These are phyloP conservation scores for Speleostelium caveatum DNA, from an alignment of 78 protist species.

Conservation along the genomic window DNA sequence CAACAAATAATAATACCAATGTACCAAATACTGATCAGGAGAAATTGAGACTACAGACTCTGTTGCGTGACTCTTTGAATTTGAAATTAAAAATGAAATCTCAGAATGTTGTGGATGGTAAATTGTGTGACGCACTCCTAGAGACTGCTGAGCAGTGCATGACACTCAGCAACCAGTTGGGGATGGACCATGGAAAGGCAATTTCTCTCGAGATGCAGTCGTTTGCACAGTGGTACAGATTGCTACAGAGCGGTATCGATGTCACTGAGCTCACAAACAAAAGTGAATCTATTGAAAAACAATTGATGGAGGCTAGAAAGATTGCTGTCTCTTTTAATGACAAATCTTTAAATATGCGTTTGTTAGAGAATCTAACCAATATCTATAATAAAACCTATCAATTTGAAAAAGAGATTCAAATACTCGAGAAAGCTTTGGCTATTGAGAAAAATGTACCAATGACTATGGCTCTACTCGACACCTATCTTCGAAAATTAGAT, in stretches of 20 bases:
- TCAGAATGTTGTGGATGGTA: background rate
- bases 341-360: background rate
- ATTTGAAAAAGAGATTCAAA: conserved; percentile 37
- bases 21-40: background rate
- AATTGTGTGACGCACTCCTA: background rate
- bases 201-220: background rate
- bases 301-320: background rate
- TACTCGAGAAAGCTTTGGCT: conserved; percentile 12
- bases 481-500: conserved; percentile 31
- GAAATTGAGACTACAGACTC: background rate
- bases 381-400: conserved; percentile 43
- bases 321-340: conserved; percentile 24
- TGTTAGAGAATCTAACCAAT: conserved; percentile 40
- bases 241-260: background rate
- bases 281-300: background rate
- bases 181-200: background rate
- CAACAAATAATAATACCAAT: background rate
- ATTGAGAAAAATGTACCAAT: conserved; percentile 21
- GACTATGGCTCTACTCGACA: conserved; percentile 15
- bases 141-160: background rate
- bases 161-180: background rate
- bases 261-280: background rate
- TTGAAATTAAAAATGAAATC: background rate
- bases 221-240: background rate
- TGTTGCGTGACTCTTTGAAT: background rate